Evolutionary conservation across 345 rosid genomes (phyloP).

Genomic region (Euclidium syriacum): DNA sequence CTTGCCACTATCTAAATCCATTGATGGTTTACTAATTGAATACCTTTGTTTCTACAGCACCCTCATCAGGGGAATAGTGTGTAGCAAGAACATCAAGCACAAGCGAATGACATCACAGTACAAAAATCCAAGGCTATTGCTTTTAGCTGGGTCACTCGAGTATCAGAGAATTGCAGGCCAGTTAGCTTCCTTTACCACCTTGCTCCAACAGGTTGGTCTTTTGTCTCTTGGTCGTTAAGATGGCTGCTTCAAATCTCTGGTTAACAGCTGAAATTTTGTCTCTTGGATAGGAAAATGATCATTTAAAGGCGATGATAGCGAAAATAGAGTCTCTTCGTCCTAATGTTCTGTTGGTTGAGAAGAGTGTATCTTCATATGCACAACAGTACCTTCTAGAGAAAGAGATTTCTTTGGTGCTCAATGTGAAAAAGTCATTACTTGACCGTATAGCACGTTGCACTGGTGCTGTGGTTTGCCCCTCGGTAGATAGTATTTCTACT

Average conservation of each 20-base stretch:
- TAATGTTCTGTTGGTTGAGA: slow-evolving; percentile 89
- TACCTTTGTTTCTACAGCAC: slow-evolving; percentile 48
- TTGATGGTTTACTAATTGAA: neutral
- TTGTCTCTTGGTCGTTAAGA: slow-evolving; percentile 1
- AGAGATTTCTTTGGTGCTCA: slow-evolving; percentile 88
- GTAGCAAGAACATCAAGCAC: slow-evolving; percentile 96
- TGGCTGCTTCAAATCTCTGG: neutral
- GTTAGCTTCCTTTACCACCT: slow-evolving; percentile 82
- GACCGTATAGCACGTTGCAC: slow-evolving; percentile 93
- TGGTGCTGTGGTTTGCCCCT: slow-evolving; percentile 71
- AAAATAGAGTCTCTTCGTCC: slow-evolving; percentile 92
- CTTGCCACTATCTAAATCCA: neutral
- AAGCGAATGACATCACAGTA: slow-evolving; percentile 98
- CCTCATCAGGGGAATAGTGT: slow-evolving; percentile 80
- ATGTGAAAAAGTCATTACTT: slow-evolving; percentile 74
- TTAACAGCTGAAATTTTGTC: neutral
- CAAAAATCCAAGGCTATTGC: slow-evolving; percentile 80
- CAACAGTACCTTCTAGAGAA: slow-evolving; percentile 77
- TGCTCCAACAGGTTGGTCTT: slow-evolving; percentile 73
- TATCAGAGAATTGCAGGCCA: slow-evolving; percentile 74
- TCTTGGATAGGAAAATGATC: slow-evolving; percentile 71
- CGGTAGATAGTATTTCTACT: slow-evolving; percentile 55
- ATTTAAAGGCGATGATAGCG: slow-evolving; percentile 70
- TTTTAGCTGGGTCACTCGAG: slow-evolving; percentile 92
- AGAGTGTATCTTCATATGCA: slow-evolving; percentile 83